These are phyloP conservation scores for Dioscorea zingiberensis DNA, from an alignment of 106 monocot genomes.

Conservation along the genomic window DNA sequence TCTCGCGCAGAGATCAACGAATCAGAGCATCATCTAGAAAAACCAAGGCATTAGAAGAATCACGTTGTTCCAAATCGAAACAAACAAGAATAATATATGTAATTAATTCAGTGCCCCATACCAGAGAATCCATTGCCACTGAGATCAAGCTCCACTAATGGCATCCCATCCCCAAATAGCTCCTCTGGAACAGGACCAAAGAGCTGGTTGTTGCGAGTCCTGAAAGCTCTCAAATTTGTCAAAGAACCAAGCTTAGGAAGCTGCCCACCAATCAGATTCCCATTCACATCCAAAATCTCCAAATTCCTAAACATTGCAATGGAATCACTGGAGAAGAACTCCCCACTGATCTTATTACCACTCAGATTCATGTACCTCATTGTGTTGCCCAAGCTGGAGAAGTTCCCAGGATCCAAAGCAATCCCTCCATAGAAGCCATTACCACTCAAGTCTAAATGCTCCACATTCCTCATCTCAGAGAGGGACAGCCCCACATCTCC, in stretches of 20 bases:
- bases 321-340: conserved; percentile 40
- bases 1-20: too few relatives aligned
- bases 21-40: too few relatives aligned
- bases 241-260: conserved; percentile 44
- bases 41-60: too few relatives aligned
- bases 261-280: conserved; percentile 53
- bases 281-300: conserved; percentile 61
- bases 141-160: conserved; percentile 70
- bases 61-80: too few relatives aligned
- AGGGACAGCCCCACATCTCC: conserved; percentile 41
- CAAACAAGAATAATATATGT: too few relatives aligned
- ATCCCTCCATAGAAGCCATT: conserved; percentile 62
- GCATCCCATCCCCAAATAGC: conserved; percentile 44
- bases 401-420: conserved; percentile 20
- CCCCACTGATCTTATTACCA: conserved; percentile 51
- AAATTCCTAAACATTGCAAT: conserved; percentile 55
- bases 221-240: conserved; percentile 47
- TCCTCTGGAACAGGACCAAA: conserved; percentile 47
- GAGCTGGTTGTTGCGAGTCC: conserved; percentile 39
- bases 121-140: conserved; percentile 79
- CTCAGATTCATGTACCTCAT: conserved; percentile 67
- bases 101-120: conserved; percentile 10
- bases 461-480: conserved; percentile 45
- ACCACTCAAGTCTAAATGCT: conserved; percentile 59
- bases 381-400: conserved; percentile 42